Base-by-base conservation (phyloP, 2,329 filamentous ascomycete genomes). In the Pestalotiopsis sp. region DNA sequence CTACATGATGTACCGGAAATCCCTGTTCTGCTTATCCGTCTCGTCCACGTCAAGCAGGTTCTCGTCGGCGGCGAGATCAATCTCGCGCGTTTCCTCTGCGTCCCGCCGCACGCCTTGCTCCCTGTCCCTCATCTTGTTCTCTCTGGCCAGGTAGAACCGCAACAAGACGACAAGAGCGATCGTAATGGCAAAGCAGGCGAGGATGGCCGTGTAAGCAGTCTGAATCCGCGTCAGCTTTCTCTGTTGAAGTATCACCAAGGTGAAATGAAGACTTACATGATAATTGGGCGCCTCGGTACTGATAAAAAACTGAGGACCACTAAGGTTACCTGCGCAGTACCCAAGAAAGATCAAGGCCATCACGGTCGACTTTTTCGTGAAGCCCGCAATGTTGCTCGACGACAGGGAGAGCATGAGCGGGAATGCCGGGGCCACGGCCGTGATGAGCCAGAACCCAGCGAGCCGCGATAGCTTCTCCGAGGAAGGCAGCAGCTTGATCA, bases 1-100 rank as follows among this genome's bases (percentile, higher is more conserved):
- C 17, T 63, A 63, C 38, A 63, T 25, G 36, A 63, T 63, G 14
- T 92, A 92, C 73, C 85, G 81, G 73, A 93, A 93, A 74, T 90
- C 90, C 1, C 85, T 84, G 72, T 93, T 92, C 78, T 92, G 82
- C 76, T 87, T 88, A 72, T 93, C 91, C 0, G 91, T 92, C 72
- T 92, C 77, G 75, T 92, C 90, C 66, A 88, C 31, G 31, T 63
- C 60, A 23, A 63, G 60, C 6, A 63, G 36, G 11, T 38, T 23
- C 17, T 63, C 60, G 25, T 63, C 60, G n/a, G 27, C 17, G n/a
- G 27, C 60, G 4, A 63, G 38, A 20, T 63, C 60, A 14, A 63
- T 36, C 17, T 63, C 60, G 14, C 60, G 60, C 3, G 20, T 41
- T 36, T 63, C 60, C n/a, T 63, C 60, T 11, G 60, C 23, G 23